Evolutionary conservation across 331 rosid species (phyloP), one percentile per base, ranked within the genome.

Genomic region (Quercus tomentella): DNA sequence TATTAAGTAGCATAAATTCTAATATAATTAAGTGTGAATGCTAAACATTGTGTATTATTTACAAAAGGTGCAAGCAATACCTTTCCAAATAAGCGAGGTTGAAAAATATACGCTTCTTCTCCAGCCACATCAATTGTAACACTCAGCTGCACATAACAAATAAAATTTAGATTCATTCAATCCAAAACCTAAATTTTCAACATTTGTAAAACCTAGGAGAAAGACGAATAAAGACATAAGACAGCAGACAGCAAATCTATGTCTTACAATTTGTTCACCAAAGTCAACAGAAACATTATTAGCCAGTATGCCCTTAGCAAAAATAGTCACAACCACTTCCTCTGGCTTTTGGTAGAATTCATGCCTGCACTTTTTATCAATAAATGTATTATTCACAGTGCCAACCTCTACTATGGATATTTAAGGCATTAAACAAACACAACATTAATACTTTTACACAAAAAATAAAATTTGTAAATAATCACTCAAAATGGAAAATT

Each of bases 191-290:
- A 54, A 56, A 31, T 76, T 74, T 58, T 56, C 5, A 35, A 58
- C 51, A 75, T 72, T 56, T 43, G 73, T 23, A 54, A 79, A 57
- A 73, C 25, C 76, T 45, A n/a, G n/a, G 18, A 20, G 45, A 41
- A 56, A 16, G 16, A 22, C 30, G 22, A 67, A 66, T 31, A 28
- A 56, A 30, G 56, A 73, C 35, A 56, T 61, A 43, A 86, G 81
- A 55, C 68, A 76, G n/a, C 51, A 67, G 62, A 80, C 35, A 76
- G n/a, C 51, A 68, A 52, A 80, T n/a, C 82, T 10, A 31, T 56
- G 56, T 54, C 97, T 37, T 93, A 95, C 99, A 45, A 93, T 95
- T 91, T 95, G 99, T 88, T 88, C 97, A 61, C 99, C 99, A 60
- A 90, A 95, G 35, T 93, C 91, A 6, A 93, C 84, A 71, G 82